Conservation (phyloP, 768 basidiomycete species). For the Rhodotorula sphaerocarpa region DNA sequence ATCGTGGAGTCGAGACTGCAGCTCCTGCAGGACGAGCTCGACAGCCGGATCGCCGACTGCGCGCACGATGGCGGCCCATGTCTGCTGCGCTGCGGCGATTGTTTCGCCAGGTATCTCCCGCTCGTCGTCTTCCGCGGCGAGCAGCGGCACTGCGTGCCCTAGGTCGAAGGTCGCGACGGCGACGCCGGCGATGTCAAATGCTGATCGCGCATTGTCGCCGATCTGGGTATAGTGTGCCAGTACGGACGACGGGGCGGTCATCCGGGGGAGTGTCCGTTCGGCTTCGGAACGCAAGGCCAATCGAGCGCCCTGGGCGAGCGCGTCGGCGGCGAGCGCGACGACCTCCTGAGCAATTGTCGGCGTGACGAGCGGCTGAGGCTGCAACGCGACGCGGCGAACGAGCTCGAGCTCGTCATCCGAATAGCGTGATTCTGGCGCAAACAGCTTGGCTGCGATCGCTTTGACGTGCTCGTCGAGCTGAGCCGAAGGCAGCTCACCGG, state of each 20-base stretch:
- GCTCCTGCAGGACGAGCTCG: not conserved
- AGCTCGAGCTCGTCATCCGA: conserved; percentile 9
- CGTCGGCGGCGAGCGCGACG: not conserved
- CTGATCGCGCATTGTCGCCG: not conserved
- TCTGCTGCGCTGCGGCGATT: conserved; percentile 10
- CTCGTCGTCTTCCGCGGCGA: not conserved
- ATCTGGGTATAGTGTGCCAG: conserved; percentile 6
- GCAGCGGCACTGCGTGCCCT: conserved; percentile 6
- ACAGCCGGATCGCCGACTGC: not conserved
- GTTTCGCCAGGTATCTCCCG: conserved; percentile 10
- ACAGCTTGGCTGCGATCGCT: not conserved
- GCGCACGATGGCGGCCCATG: not conserved
- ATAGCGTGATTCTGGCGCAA: not conserved
- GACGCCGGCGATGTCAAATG: not conserved
- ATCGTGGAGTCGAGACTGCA: conserved; percentile 1
- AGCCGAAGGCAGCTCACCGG: not conserved
- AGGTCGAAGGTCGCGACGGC: conserved; percentile 7
- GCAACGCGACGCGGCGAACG: conserved; percentile 11
- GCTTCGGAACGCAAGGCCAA: too few species aligned
- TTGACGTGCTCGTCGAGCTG: conserved; percentile 16
- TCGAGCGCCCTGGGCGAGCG: not conserved
- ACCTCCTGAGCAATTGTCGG: not conserved
- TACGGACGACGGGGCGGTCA: conserved; percentile 2
- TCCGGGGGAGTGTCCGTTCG: not conserved
- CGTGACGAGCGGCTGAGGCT: conserved; percentile 22